Percentiles rank a stretch among this genome's conserved stretches.
Conservation (phyloP, 176 grass and related monocot species). For the Hordeum marinum region DNA sequence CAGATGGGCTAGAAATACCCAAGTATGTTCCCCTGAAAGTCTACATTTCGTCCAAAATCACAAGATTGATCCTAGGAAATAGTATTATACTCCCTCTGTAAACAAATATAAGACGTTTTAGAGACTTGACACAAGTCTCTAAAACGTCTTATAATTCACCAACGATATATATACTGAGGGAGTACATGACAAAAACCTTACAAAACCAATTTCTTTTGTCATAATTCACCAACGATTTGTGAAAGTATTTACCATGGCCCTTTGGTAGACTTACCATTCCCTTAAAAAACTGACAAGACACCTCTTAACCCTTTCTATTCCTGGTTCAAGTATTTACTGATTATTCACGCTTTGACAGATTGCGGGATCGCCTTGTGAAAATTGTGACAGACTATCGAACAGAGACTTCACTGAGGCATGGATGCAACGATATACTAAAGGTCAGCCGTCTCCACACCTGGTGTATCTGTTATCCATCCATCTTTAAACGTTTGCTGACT, state of each 20-base stretch:
- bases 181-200: not conserved
- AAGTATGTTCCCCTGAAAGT: slow-evolving; percentile 32
- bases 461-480: slow-evolving; percentile 7
- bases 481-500: not conserved
- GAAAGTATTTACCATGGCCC: not conserved
- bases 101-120: no score
- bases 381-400: slow-evolving; percentile 97
- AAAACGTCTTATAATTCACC: no score
- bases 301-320: not conserved
- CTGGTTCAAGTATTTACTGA: not conserved
- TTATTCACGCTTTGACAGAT: slow-evolving; percentile 37
- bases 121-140: no score
- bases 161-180: no score
- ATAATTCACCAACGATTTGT: not conserved
- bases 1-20: slow-evolving; percentile 97
- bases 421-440: slow-evolving; percentile 99
- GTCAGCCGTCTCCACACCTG: slow-evolving; percentile 20
- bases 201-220: not conserved
- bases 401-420: slow-evolving; percentile 88
- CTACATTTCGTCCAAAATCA: not conserved
- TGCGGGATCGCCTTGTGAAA: slow-evolving; percentile 91
- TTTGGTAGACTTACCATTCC: not conserved
- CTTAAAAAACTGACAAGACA: not conserved
- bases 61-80: not conserved
- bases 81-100: not conserved